Base-by-base conservation (phyloP, 2,329 filamentous ascomycete species). In the Penicillium sp. region DNA sequence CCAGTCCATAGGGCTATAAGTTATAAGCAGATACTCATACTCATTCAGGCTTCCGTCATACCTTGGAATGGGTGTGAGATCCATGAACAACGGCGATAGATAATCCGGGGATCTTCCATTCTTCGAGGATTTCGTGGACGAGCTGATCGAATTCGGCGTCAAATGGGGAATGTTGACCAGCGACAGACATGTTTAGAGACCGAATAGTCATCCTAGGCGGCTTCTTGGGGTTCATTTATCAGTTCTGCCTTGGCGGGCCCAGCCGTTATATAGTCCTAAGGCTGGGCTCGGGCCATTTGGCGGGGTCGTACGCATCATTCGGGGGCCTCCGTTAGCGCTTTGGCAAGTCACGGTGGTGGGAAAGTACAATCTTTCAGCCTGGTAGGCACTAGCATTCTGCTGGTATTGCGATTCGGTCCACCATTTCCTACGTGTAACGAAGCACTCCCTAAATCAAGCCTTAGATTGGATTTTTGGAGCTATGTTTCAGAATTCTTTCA, bases 101-200 rank as follows among this genome's bases (percentile, higher is more conserved):
- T n/a, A 69, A 46, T 6, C 68, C 68, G 9, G 68, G 67, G 7
- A 64, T 53, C 36, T 69, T 66, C 62, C 64, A 68, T 51, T 61
- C 53, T 5, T 57, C 53, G 18, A 69, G 51, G 14, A 56, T 48
- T 25, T 60, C 35, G 22, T 51, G 38, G 27, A 64, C 60, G n/a
- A 61, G 43, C 10, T 10, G 40, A 43, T 65, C 58, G 30, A 64
- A 58, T 8, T 57, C 54, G 0, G 47, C 33, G 5, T 60, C 56
- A 2, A 62, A 51, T 5, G 56, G 60, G 3, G 45, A 46, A 3
- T 41, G 24, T 27, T 45, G 22, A 18, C n/a, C 31, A 16, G n/a
- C 16, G 9, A n/a, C 31, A 35, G 31, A 2, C 31, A 35, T 35
- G 7, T 35, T 35, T 8, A 35, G 31, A 35, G n/a, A 35, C 2